Conservation (phyloP, 106 monocot genomes). For the Triglochin maritima region DNA sequence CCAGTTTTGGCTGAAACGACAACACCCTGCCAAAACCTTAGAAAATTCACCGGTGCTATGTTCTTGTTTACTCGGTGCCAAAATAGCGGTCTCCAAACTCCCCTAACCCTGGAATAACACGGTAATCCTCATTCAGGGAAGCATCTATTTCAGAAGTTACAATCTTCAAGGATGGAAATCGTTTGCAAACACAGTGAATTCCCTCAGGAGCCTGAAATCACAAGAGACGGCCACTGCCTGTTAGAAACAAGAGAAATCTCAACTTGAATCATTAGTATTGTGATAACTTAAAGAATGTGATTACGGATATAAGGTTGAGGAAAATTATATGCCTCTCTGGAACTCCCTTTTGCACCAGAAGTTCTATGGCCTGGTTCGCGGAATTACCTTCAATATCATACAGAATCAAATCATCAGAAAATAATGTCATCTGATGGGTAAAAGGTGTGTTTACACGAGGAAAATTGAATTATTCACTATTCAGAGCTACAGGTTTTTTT, state of each 20-base stretch:
- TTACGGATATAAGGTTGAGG: slow-evolving; percentile 16
- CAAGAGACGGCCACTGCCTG: neutral
- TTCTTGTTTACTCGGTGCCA: slow-evolving; percentile 42
- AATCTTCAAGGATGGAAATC: slow-evolving; percentile 76
- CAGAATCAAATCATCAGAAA: neutral
- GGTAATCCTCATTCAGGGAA: slow-evolving; percentile 59
- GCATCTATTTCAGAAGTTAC: slow-evolving; percentile 86
- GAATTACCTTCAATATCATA: slow-evolving; percentile 4
- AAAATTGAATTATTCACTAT: too few relatives aligned
- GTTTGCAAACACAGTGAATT: slow-evolving; percentile 71
- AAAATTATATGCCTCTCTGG: slow-evolving; percentile 11
- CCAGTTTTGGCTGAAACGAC: too few relatives aligned
- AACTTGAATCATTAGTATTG: too few relatives aligned
- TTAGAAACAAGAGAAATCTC: neutral
- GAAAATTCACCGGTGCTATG: neutral
- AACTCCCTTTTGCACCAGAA: slow-evolving; percentile 14
- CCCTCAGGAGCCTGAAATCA: slow-evolving; percentile 15
- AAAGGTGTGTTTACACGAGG: too few relatives aligned
- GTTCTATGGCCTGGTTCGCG: slow-evolving; percentile 15
- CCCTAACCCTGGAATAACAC: slow-evolving; percentile 85
- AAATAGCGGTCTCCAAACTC: slow-evolving; percentile 94
- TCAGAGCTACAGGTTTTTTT: too few relatives aligned
- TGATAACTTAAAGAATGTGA: neutral
- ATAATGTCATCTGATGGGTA: too few relatives aligned
- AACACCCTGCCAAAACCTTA: neutral